These are phyloP conservation scores for Hypoxylon rubiginosum DNA, from an alignment of 2,329 filamentous ascomycete genomes.

Conservation along the genomic window DNA sequence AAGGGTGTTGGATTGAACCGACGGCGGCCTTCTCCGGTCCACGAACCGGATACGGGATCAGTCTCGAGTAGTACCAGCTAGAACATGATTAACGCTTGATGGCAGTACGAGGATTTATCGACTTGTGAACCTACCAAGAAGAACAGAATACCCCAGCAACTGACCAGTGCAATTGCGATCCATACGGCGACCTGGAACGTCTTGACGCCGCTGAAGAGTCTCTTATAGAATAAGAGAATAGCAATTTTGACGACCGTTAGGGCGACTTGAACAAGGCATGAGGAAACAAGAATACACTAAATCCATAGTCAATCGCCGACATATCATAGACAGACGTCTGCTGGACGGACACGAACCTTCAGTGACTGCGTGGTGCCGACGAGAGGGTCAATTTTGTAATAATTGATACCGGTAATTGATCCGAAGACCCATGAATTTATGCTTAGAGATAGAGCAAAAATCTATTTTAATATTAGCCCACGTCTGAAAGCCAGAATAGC, in stretches of 20 bases:
- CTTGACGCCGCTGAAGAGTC: constrained; percentile 4
- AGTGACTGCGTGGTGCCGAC: constrained; percentile 11
- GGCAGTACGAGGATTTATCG: not conserved
- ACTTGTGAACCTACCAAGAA: constrained; percentile 15
- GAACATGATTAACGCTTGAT: not conserved
- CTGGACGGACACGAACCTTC: not conserved
- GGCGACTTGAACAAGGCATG: not conserved
- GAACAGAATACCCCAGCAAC: constrained; percentile 21
- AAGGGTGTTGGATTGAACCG: constrained; percentile 2
- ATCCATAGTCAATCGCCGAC: not conserved
- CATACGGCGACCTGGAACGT: constrained; percentile 17
- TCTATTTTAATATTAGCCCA: not conserved
- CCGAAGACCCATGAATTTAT: constrained; percentile 12
- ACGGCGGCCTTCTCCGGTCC: not conserved
- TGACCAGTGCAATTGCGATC: constrained; percentile 10
- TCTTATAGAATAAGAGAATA: constrained; percentile 35
- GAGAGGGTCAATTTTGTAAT: constrained; percentile 14
- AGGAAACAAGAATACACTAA: not conserved
- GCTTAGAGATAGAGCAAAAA: constrained; percentile 3
- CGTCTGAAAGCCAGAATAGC: not conserved
- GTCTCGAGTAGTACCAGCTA: not conserved
- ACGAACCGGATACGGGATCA: not conserved
- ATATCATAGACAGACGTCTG: not conserved
- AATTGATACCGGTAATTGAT: constrained; percentile 14
- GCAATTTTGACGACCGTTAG: constrained; percentile 32